Evolutionary conservation across 2,329 filamentous ascomycete genomes (phyloP).

Genomic region (Colletotrichum viniferum): DNA sequence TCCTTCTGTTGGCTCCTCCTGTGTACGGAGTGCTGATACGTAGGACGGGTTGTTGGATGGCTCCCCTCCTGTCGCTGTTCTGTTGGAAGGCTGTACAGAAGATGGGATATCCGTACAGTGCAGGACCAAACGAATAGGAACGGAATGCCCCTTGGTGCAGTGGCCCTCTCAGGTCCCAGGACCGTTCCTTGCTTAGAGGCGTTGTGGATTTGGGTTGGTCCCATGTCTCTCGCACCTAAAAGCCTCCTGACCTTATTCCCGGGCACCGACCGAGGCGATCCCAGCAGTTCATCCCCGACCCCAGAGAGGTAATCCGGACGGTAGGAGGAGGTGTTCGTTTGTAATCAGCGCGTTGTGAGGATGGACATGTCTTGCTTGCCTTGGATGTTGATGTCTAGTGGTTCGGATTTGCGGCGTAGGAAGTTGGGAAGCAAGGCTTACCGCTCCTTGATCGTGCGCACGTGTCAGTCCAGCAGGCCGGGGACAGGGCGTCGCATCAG

Average conservation of each 20-base stretch:
- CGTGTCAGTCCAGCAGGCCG: neutral
- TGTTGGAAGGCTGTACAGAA: neutral
- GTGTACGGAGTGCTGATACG: neutral
- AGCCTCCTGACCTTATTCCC: neutral
- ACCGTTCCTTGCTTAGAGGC: neutral
- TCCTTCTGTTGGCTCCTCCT: neutral
- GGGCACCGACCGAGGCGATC: neutral
- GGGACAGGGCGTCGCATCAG: neutral
- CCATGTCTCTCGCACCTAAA: neutral
- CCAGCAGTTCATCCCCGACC: conserved; percentile 6
- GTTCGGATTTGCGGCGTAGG: neutral
- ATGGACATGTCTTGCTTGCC: neutral
- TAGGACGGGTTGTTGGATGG: neutral
- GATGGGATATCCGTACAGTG: neutral
- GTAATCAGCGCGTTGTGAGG: neutral
- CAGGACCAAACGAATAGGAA: neutral
- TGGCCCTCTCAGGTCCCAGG: neutral
- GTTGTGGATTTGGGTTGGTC: neutral
- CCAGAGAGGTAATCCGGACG: neutral
- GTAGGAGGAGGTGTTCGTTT: neutral
- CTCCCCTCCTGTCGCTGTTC: neutral
- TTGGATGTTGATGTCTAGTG: neutral
- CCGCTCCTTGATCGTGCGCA: neutral
- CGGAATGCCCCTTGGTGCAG: neutral
- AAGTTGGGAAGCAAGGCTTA: neutral